These are phyloP conservation scores for Skeletonema potamos DNA, from an alignment of 108 stramenopile species.

Conservation along the genomic window DNA sequence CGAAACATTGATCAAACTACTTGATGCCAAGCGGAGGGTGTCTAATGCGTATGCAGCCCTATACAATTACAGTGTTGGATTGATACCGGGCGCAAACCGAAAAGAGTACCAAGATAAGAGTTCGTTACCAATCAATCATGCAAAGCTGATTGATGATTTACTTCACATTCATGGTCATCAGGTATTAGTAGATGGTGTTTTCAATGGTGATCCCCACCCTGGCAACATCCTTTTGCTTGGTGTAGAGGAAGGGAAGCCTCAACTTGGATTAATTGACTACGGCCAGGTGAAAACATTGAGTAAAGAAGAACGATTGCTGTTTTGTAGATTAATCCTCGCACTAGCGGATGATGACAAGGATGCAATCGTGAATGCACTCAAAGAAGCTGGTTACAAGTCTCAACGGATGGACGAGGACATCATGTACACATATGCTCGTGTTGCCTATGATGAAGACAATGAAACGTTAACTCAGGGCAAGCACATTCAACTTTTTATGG, in stretches of 20 bases:
- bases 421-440: constrained; percentile 73
- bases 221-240: constrained; percentile 67
- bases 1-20: constrained; percentile 53
- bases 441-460: constrained; percentile 72
- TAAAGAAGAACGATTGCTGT: constrained; percentile 63
- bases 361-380: constrained; percentile 52
- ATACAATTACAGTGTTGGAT: constrained; percentile 63
- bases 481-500: constrained; percentile 86
- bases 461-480: constrained; percentile 63
- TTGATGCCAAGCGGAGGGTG: constrained; percentile 53
- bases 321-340: constrained; percentile 73
- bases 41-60: constrained; percentile 47
- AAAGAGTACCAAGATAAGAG: constrained; percentile 49
- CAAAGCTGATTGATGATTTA: constrained; percentile 80
- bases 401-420: constrained; percentile 67
- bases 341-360: constrained; percentile 69
- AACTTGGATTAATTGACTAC: constrained; percentile 84
- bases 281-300: constrained; percentile 78
- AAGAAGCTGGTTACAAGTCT: constrained; percentile 69
- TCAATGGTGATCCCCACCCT: constrained; percentile 80
- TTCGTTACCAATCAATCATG: constrained; percentile 77
- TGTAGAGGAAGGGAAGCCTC: constrained; percentile 61
- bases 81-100: constrained; percentile 49
- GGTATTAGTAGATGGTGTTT: constrained; percentile 67
- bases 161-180: constrained; percentile 75